Base-by-base conservation (phyloP, 768 basidiomycete genomes). In the Termitomyces sp. region DNA sequence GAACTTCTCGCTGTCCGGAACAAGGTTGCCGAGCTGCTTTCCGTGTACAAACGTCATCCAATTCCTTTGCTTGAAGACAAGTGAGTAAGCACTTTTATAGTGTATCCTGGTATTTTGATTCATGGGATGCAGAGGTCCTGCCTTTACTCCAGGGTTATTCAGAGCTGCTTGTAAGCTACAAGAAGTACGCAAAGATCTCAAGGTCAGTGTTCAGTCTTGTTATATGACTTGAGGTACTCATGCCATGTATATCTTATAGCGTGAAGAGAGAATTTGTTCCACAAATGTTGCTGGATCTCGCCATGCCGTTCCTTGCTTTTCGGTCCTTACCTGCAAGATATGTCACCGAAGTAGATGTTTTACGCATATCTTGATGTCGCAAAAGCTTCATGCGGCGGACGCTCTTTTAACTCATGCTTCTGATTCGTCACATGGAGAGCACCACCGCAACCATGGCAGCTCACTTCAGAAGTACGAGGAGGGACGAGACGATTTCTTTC, bases 1-100 rank as follows among this genome's bases (percentile, higher is more conserved):
- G 65, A 74, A 1, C 71, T 92, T 3, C 56, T 84, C 11, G 47
- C 62, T 22, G 70, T 72, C 46, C 77, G 83, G 38, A 75, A 79
- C 22, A 54, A 56, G 24, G 72, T 66, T 14, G 55, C 66, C 0
- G 43, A 60, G 3, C n/a, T 65, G 9, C 47, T 71, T 16, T 56
- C 51, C 33, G 22, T 3, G 11, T 43, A 30, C 18, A 52, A 30
- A 40, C 20, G 5, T 22, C 1, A 50, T 4, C 10, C 33, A 14
- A 50, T 50, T 24, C 20, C 49, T 22, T 13, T 22, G 14, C 52
- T 52, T n/a, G 26, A 41, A 11, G 26, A 40, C 26, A 28, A 20
- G 52, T 52, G 38, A 52, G 52, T 52, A 8, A 41, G 24, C 38
- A 14, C n/a, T 20, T 28, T 41, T 28, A 5, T 41, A 1, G 18